Evolutionary conservation across 1,284 basidiomycete species (phyloP).

Genomic region (Cutaneotrichosporon cavernicola): DNA sequence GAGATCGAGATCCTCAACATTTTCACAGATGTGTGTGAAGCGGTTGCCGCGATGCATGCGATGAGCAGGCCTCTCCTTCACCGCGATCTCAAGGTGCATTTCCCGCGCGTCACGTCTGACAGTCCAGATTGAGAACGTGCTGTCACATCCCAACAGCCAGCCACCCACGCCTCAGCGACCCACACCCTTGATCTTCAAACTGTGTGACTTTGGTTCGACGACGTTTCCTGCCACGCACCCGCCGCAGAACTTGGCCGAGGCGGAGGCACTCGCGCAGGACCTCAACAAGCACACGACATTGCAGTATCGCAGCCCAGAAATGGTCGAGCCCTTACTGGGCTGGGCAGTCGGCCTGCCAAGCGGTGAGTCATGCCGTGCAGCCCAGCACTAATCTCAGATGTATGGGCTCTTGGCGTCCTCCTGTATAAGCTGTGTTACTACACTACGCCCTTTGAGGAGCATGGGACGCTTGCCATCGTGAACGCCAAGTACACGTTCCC

Average conservation of each 20-base stretch:
- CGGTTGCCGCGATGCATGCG: slow-evolving; percentile 94
- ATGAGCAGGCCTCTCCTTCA: slow-evolving; percentile 81
- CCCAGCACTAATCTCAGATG: slow-evolving; percentile 55
- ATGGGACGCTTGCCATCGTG: slow-evolving; percentile 91
- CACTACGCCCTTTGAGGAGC: slow-evolving; percentile 97
- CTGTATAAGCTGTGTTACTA: slow-evolving; percentile 92
- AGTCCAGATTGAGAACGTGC: slow-evolving; percentile 83
- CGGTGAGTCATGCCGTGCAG: slow-evolving; percentile 47
- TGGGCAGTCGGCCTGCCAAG: slow-evolving; percentile 55
- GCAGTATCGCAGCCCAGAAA: slow-evolving; percentile 95
- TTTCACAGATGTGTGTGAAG: slow-evolving; percentile 90
- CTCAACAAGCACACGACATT: slow-evolving; percentile 92
- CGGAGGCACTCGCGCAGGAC: slow-evolving; percentile 83
- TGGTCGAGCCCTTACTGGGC: slow-evolving; percentile 71
- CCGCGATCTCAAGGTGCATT: slow-evolving; percentile 79
- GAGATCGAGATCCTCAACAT: slow-evolving; percentile 97
- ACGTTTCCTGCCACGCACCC: slow-evolving; percentile 68
- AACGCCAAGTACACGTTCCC: slow-evolving; percentile 95
- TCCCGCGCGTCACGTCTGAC: slow-evolving; percentile 5
- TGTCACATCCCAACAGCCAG: slow-evolving; percentile 54
- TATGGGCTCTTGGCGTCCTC: slow-evolving; percentile 74
- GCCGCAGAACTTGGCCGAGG: slow-evolving; percentile 73
- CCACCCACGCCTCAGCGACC: slow-evolving; percentile 57
- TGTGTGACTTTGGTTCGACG: slow-evolving; percentile 97
- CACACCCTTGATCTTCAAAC: slow-evolving; percentile 71